Evolutionary conservation across 1,139 yeast species (phyloP).

Genomic region (Magnusiomyces magnusii): DNA sequence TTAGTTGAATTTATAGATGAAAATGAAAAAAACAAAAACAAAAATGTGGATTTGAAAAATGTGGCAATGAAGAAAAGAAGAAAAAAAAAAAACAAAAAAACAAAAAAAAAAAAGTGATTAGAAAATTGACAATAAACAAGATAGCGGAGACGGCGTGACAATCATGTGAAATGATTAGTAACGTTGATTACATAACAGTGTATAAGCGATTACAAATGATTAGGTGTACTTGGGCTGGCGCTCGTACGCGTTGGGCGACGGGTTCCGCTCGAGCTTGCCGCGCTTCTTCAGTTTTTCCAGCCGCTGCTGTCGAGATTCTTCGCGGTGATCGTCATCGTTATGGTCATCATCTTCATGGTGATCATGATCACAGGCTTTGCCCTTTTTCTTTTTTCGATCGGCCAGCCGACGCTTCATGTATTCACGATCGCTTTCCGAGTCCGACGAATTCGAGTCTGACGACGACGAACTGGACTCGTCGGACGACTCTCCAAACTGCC

Average conservation of each 20-base stretch:
- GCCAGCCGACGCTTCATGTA: neutral
- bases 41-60: no score
- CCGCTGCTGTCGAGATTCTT: neutral
- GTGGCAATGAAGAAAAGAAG: no score
- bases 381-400: slow-evolving; percentile 10
- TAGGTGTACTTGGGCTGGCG: slow-evolving; percentile 27
- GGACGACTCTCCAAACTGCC: slow-evolving; percentile 58
- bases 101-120: no score
- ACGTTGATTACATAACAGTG: no score
- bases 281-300: neutral
- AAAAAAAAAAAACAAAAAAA: no score
- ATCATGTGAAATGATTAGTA: no score
- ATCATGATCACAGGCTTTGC: slow-evolving; percentile 14
- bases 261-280: slow-evolving; percentile 11
- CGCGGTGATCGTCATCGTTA: slow-evolving; percentile 6
- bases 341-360: slow-evolving; percentile 14
- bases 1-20: no score
- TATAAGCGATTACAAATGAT: no score
- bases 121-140: no score
- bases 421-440: slow-evolving; percentile 24
- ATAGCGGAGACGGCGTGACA: no score
- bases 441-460: slow-evolving; percentile 28
- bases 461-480: slow-evolving; percentile 38
- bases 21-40: no score
- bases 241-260: slow-evolving; percentile 36